phyloP scores from a whole-genome alignment of 202 grass and related monocot species.

The Musa balbisiana region DNA sequence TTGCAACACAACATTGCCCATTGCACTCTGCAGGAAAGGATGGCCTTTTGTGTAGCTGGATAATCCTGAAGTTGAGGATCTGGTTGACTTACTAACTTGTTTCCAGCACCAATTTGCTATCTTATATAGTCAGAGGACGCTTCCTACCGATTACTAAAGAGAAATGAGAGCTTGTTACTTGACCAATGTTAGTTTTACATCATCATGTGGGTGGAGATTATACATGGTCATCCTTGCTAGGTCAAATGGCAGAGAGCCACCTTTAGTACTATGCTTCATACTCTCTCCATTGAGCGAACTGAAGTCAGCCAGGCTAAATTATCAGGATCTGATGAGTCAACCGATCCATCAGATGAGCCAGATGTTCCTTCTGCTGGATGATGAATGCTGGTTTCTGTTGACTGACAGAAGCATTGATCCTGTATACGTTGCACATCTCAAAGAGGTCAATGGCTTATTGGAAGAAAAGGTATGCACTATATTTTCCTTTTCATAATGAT shows the following conservation, averaged over 20 bases:
- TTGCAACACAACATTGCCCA: not conserved
- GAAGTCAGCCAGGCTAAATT: not conserved
- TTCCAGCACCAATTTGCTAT: slow-evolving; percentile 59
- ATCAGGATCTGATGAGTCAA: not conserved
- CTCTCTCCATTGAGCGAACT: not conserved
- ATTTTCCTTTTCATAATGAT: slow-evolving; percentile 13
- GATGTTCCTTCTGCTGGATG: slow-evolving; percentile 57
- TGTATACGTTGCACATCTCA: slow-evolving; percentile 61
- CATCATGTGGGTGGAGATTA: slow-evolving; percentile 65
- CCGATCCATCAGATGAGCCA: slow-evolving; percentile 6
- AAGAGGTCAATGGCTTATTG: slow-evolving; percentile 46
- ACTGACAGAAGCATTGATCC: slow-evolving; percentile 75
- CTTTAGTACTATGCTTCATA: not conserved
- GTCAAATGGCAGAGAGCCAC: slow-evolving; percentile 45
- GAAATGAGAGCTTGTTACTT: slow-evolving; percentile 45
- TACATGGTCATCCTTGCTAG: slow-evolving; percentile 52
- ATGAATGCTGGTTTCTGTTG: slow-evolving; percentile 41
- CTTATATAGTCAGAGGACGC: slow-evolving; percentile 59
- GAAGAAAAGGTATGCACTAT: slow-evolving; percentile 43
- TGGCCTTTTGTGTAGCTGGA: slow-evolving; percentile 39
- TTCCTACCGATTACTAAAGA: slow-evolving; percentile 67
- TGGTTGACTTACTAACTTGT: slow-evolving; percentile 68
- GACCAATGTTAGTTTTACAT: slow-evolving; percentile 69
- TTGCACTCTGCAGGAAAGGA: slow-evolving; percentile 44
- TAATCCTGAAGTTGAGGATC: slow-evolving; percentile 60